Percentiles rank a stretch among this genome's conserved stretches.
Conservation (phyloP, 257 asterid genomes). For the Nicotiana knightiana region DNA sequence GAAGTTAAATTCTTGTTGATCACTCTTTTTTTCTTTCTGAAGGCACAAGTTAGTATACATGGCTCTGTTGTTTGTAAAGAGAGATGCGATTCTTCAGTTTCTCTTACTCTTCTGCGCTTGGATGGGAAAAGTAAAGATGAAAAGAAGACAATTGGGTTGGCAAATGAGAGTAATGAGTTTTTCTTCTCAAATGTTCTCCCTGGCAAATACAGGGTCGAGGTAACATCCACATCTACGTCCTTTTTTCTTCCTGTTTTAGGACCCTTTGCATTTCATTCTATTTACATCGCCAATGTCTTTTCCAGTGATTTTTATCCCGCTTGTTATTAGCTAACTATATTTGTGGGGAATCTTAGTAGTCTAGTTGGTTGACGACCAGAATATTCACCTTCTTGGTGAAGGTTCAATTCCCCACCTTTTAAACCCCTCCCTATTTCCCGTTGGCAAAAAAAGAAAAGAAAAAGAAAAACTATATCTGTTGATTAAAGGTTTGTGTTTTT, state of each 20-base stretch:
- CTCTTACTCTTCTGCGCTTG: conserved; percentile 55
- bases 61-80: conserved; percentile 89
- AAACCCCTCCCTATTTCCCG: too few relatives aligned
- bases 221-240: conserved; percentile 27
- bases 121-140: conserved; percentile 54
- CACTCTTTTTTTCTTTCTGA: conserved; percentile 15
- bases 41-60: conserved; percentile 84
- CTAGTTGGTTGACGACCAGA: too few relatives aligned
- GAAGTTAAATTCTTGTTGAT: not conserved
- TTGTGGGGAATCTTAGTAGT: too few relatives aligned
- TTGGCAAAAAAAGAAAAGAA: too few relatives aligned
- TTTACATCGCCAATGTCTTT: not conserved
- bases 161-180: conserved; percentile 58
- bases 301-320: not conserved
- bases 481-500: not conserved
- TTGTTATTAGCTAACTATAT: not conserved
- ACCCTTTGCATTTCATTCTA: not conserved
- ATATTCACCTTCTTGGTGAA: too few relatives aligned
- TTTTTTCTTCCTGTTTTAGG: conserved; percentile 11
- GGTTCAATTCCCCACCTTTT: too few relatives aligned
- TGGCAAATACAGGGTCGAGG: conserved; percentile 92
- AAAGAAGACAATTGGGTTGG: conserved; percentile 41
- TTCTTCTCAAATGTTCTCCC: conserved; percentile 75
- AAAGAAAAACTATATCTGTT: not conserved
- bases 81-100: conserved; percentile 65